Evolutionary conservation across 2,329 filamentous ascomycete species (phyloP), one percentile per base, ranked within the genome.

Genomic region (Phaeomoniella chlamydospora): DNA sequence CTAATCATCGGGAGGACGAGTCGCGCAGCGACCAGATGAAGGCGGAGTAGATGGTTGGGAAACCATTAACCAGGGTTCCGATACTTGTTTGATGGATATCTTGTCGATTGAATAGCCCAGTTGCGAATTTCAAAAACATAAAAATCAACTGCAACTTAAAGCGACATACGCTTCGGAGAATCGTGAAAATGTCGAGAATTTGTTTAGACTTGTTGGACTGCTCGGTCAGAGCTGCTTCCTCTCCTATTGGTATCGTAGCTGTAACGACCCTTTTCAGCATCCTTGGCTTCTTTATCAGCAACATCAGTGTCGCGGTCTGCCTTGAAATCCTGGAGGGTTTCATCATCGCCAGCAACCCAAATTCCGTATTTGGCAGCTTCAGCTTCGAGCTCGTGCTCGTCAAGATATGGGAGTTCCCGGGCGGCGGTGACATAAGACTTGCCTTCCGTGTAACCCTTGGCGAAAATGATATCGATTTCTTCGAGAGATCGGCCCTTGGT

Each of bases 401-500:
- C n/a, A n/a, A 26, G 22, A n/a, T 9, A 26, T 9, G 22, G 22
- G n/a, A 26, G 22, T n/a, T 26, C 22, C 6, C 22, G 22, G 6
- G 22, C 22, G n/a, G 22, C 22, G n/a, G 22, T 26, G 22, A 26
- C 22, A n/a, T 26, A 26, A 26, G 22, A 26, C 22, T 26, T 26
- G 9, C n/a, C n/a, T n/a, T 26, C 22, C 9, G n/a, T n/a, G 22
- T 9, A 26, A 9, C 22, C 22, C 22, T 49, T 51, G 15, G 49
- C 39, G 40, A 58, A 58, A n/a, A 59, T 55, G 35, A 55, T 50
- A 41, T 59, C 55, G 11, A 59, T 55, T 37, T 59, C 56, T 40
- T 61, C 57, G 9, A 60, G 42, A 0, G 55, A 50, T 4, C 52
- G 50, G 1, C 55, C 56, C 19, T 56, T 55, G 10, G 56, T 59